These are phyloP conservation scores for Xerocomellus chrysenteron DNA, from an alignment of 768 basidiomycete genomes.

Conservation along the genomic window DNA sequence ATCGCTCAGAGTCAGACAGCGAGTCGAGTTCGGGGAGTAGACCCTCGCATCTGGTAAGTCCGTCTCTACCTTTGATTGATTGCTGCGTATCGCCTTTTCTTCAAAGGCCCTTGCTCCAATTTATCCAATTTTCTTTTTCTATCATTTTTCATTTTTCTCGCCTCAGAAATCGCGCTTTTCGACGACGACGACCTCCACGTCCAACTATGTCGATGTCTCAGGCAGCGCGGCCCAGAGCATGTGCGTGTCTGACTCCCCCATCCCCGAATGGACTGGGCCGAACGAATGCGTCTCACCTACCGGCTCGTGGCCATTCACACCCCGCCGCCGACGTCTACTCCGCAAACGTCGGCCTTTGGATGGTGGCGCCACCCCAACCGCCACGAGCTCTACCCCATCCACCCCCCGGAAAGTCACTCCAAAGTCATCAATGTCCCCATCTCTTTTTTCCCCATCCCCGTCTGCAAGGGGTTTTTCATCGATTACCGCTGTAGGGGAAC, in stretches of 20 bases:
- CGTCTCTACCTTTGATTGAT: background rate
- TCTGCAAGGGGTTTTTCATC: slow-evolving; percentile 1
- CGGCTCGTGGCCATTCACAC: slow-evolving; percentile 23
- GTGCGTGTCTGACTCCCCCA: background rate
- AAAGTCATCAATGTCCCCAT: background rate
- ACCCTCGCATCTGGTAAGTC: slow-evolving; percentile 19
- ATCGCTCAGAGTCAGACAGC: slow-evolving; percentile 17
- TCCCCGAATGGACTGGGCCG: slow-evolving; percentile 4
- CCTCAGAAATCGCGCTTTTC: slow-evolving; percentile 36
- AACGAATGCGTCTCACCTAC: slow-evolving; percentile 10
- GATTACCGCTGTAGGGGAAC: background rate
- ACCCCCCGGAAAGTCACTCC: slow-evolving; percentile 12
- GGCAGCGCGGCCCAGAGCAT: slow-evolving; percentile 1
- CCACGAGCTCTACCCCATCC: slow-evolving; percentile 4
- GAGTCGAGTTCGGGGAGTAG: background rate
- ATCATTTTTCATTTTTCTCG: background rate
- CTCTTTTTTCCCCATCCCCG: slow-evolving; percentile 3
- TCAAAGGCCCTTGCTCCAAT: background rate
- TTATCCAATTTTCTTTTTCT: background rate
- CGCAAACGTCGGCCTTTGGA: slow-evolving; percentile 30
- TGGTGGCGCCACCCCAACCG: background rate
- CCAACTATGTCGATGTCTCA: slow-evolving; percentile 26
- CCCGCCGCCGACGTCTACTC: slow-evolving; percentile 27
- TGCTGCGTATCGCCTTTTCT: background rate
- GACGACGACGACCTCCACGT: slow-evolving; percentile 35